These are phyloP conservation scores for Metschnikowia borealis DNA, from an alignment of 805 yeast genomes.

Conservation along the genomic window DNA sequence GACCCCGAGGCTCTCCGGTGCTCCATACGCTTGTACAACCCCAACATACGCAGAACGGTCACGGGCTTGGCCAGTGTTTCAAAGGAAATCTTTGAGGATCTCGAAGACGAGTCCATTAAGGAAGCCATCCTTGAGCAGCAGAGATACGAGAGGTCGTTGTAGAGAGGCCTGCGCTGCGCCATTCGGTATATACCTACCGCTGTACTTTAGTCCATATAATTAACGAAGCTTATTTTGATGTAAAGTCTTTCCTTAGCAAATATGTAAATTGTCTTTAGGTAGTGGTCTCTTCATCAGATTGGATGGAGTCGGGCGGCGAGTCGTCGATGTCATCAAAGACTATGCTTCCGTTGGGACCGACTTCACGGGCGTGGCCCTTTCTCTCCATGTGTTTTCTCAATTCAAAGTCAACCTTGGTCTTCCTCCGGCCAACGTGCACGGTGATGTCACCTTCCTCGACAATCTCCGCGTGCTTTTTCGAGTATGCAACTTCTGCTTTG, in stretches of 20 bases:
- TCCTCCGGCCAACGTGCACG: slow-evolving; percentile 43
- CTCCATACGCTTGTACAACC: slow-evolving; percentile 40
- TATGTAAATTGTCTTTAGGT: background rate
- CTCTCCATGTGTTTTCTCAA: slow-evolving; percentile 43
- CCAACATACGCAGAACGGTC: slow-evolving; percentile 45
- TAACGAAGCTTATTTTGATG: background rate
- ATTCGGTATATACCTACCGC: background rate
- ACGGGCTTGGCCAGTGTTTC: slow-evolving; percentile 69
- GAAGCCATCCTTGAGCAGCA: slow-evolving; percentile 63
- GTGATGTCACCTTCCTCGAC: slow-evolving; percentile 48
- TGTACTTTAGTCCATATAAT: slow-evolving; percentile 3
- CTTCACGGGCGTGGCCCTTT: slow-evolving; percentile 18
- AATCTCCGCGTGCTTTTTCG: slow-evolving; percentile 44
- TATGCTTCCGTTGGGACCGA: slow-evolving; percentile 14
- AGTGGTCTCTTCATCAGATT: slow-evolving; percentile 6
- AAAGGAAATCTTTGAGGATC: slow-evolving; percentile 51
- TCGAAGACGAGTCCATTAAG: slow-evolving; percentile 50
- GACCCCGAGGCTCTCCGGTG: slow-evolving; percentile 31
- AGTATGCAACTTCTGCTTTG: slow-evolving; percentile 43
- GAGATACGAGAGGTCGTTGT: slow-evolving; percentile 36
- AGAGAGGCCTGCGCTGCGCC: background rate
- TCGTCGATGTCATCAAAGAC: slow-evolving; percentile 15
- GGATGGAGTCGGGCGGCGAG: slow-evolving; percentile 15
- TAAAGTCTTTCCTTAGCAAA: background rate
- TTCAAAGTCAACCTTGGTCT: slow-evolving; percentile 45